Percentiles rank a stretch among this genome's conserved stretches.
Conservation (phyloP, 1,284 basidiomycete species). For the Vanrija sp. region DNA sequence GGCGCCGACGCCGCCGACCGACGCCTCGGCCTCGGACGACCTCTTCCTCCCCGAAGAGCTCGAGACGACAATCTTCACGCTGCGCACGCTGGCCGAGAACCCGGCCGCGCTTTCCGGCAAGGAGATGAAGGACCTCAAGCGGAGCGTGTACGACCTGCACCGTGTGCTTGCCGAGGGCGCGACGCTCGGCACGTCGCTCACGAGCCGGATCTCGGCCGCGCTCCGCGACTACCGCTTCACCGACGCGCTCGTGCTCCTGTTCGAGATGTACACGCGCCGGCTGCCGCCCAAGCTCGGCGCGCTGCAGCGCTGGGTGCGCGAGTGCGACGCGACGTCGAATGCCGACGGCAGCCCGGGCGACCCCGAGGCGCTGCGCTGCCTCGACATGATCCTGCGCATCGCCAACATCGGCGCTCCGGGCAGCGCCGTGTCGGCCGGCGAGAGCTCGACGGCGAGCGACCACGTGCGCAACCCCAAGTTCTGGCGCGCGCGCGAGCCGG, state of each 20-base stretch:
- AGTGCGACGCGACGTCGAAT: conserved; percentile 55
- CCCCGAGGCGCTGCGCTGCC: conserved; percentile 50
- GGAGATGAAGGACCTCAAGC: conserved; percentile 45
- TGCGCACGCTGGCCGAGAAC: conserved; percentile 37
- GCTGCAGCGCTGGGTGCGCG: conserved; percentile 58
- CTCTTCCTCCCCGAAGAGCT: conserved; percentile 40
- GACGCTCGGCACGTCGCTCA: conserved; percentile 47
- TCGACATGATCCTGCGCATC: conserved; percentile 56
- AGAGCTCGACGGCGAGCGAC: conserved; percentile 13
- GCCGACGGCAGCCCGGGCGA: conserved; percentile 39
- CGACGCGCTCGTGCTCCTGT: conserved; percentile 55
- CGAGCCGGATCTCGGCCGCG: conserved; percentile 54
- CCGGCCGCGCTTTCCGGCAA: conserved; percentile 37
- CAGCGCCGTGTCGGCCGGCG: conserved; percentile 17
- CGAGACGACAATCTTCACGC: conserved; percentile 37
- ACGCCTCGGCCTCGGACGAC: conserved; percentile 4
- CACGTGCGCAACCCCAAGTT: conserved; percentile 23
- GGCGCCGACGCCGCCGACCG: neutral
- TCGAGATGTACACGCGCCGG: conserved; percentile 55
- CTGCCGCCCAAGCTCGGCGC: conserved; percentile 57
- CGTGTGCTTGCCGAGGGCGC: conserved; percentile 42
- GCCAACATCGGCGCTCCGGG: conserved; percentile 27
- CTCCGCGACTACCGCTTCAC: conserved; percentile 50
- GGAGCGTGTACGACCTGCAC: conserved; percentile 41
- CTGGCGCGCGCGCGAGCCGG: conserved; percentile 33